phyloP scores from a whole-genome alignment of 768 basidiomycete genomes.

The Cystofilobasidium ferigula region DNA sequence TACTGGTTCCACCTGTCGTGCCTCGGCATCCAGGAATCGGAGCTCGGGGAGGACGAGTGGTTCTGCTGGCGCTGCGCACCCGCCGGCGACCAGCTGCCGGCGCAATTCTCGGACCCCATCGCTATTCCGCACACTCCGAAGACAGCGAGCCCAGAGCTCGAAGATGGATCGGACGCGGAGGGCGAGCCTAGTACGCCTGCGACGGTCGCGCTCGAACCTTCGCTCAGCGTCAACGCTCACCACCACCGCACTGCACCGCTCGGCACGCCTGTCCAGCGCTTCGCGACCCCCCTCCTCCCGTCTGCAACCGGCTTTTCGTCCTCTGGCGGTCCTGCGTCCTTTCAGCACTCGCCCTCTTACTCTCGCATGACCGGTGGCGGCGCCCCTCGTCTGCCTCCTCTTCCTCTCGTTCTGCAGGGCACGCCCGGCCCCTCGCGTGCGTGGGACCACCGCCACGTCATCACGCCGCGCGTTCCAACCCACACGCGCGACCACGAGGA shows the following conservation, averaged over 20 bases:
- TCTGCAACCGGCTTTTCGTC: background rate
- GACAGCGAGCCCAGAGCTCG: background rate
- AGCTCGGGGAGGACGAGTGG: constrained; percentile 18
- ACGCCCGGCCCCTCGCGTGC: constrained; percentile 17
- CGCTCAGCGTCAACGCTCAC: background rate
- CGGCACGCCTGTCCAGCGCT: constrained; percentile 2
- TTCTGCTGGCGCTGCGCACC: constrained; percentile 24
- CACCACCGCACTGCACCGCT: background rate
- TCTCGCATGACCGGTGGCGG: background rate
- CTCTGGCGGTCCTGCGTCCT: background rate
- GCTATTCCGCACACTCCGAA: constrained; percentile 14
- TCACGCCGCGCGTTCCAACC: background rate
- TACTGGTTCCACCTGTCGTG: constrained; percentile 19
- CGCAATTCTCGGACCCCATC: background rate
- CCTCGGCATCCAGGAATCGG: constrained; percentile 16
- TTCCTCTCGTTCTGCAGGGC: background rate
- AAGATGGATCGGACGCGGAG: background rate
- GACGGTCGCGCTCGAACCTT: constrained; percentile 1
- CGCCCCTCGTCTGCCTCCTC: background rate
- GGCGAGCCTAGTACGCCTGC: background rate
- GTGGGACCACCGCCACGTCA: background rate
- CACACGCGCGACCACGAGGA: constrained; percentile 5
- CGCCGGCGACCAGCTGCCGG: constrained; percentile 7
- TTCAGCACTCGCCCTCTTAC: background rate
- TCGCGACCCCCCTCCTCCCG: background rate